Conservation (phyloP, 495 filamentous ascomycete genomes). For the Lindgomyces ingoldianus region DNA sequence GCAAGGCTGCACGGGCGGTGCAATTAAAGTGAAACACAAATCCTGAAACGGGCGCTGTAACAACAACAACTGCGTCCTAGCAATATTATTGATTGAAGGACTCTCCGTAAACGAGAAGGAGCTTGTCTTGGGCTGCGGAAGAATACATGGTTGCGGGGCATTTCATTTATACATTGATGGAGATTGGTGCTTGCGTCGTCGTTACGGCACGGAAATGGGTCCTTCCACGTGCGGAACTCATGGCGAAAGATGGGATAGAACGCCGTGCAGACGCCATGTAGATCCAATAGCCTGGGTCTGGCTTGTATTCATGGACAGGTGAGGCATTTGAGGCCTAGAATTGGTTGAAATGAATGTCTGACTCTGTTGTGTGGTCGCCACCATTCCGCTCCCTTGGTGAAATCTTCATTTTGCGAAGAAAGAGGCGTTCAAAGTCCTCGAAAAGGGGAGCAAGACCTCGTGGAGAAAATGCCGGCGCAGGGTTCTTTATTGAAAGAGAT, state of each 20-base stretch:
- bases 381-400: neutral
- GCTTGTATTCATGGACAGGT: neutral
- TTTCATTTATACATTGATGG: constrained; percentile 7
- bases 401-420: neutral
- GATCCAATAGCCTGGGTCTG: constrained; percentile 13
- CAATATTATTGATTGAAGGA: no score
- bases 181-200: neutral
- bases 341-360: neutral
- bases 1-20: neutral
- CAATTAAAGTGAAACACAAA: constrained; percentile 33
- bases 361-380: neutral
- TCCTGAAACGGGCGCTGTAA: constrained; percentile 12
- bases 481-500: constrained; percentile 19
- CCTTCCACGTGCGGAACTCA: constrained; percentile 12
- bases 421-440: neutral
- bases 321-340: neutral
- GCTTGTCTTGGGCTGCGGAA: constrained; percentile 19
- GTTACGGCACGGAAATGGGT: neutral
- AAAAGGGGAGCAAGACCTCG: neutral
- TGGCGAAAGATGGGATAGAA: constrained; percentile 1
- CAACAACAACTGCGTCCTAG: constrained; percentile 3
- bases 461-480: constrained; percentile 11
- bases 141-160: neutral
- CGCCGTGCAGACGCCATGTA: constrained; percentile 2
- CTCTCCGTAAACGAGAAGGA: neutral